Evolutionary conservation across 768 basidiomycete species (phyloP), one percentile per base, ranked within the genome.

Genomic region (Hygrocybe punicea): DNA sequence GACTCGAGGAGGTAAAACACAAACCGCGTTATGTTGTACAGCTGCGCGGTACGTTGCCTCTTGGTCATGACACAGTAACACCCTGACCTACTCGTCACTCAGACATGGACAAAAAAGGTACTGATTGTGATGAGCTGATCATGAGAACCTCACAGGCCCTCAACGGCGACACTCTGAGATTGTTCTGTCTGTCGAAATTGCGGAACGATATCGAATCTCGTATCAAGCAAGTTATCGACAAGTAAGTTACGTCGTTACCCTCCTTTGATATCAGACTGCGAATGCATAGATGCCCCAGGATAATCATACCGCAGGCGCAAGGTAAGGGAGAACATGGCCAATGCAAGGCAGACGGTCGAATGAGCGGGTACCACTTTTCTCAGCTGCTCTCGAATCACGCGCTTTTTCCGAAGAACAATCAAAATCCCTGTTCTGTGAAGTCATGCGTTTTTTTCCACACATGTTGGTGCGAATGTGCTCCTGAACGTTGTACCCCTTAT

Each of bases 101-200:
- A 69, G 70, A 58, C 11, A 60, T 70, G 60, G 37, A 67, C 14
- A 39, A 65, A 3, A 2, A 3, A 2, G 46, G 33, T 16, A 60
- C 58, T 25, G 53, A 53, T 49, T 62, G 49, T 51, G 24, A 14
- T 37, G 50, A 21, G 39, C 29, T 67, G 2, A 67, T 63, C 0
- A 25, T 63, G 48, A 53, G 54, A 42, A 71, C 67, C 17, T 57
- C 62, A 13, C 44, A 53, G 14, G 58, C 62, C 2, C 51, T 70
- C 23, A 36, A 53, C 56, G 21, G 57, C 34, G 16, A 39, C 4
- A 56, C 55, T 29, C 58, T 71, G 8, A 49, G 59, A 51, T 40
- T 59, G 23, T 36, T 70, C 1, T 62, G 70, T 44, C 55, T 65
- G 23, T 61, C 67, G 6, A 65, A 65, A 14, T 67, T 69, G 47